Evolutionary conservation across 2,329 filamentous ascomycete genomes (phyloP), one percentile per base, ranked within the genome.

Genomic region (Claviceps sp.): DNA sequence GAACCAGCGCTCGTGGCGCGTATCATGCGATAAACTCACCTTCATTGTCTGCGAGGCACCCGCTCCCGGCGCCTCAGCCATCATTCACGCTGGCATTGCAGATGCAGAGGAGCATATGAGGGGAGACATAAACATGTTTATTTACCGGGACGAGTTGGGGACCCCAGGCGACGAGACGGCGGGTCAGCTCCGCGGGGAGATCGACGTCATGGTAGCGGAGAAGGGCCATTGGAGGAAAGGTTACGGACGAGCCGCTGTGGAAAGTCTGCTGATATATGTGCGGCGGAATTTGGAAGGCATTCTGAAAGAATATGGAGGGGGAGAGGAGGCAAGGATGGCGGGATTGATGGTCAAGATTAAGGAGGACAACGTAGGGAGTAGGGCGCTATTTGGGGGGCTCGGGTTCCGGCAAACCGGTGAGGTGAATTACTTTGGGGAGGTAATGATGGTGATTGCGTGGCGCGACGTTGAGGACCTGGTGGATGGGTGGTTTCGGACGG

Each of bases 1-100:
- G 48, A 97, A 96, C 82, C 91, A 96, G 66, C 70, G 71, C n/a
- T 88, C 82, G 56, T 97, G 91, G 91, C 82, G 89, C 39, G 71
- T 71, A 20, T 86, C 93, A 43, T 67, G 71, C 26, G 90, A 97
- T 68, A 97, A 97, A 69, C 67, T 97, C 55, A 97, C 91, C 0
- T 97, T 96, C 60, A 95, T 97, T 64, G 68, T 86, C 50, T 95
- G 88, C 62, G 69, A 74, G 9, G 76, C n/a, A n/a, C 17, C 6
- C 26, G 17, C 0, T 54, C 14, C 26, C 5, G 38, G 50, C 2
- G 45, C 54, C 5, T 46, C 50, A 3, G 13, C 20, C 7, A 17
- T 38, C 45, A 34, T 53, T 4, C 47, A 29, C n/a, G 70, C 73
- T 0, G 68, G 70, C 11, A 64, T 66, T 1, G 69, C 72, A 4